phyloP scores from a whole-genome alignment of 2,329 filamentous ascomycete genomes.

The Penicillium griseofulvum region DNA sequence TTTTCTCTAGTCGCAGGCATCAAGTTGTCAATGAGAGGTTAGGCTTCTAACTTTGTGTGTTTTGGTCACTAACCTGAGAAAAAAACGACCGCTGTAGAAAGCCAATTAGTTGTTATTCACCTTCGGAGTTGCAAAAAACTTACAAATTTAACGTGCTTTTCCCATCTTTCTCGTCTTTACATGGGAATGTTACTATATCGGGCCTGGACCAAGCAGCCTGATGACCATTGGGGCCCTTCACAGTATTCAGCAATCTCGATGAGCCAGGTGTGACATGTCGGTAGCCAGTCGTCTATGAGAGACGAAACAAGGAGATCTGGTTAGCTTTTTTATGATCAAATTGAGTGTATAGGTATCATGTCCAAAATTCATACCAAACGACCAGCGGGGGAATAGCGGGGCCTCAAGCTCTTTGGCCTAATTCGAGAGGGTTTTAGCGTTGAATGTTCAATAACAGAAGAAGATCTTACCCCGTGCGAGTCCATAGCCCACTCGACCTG shows the following conservation, averaged over 20 bases:
- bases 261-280: not conserved
- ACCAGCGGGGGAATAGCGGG: not conserved
- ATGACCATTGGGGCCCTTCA: not conserved
- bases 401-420: not conserved
- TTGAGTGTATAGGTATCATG: too few species aligned
- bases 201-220: not conserved
- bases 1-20: slow-evolving; percentile 57
- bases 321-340: not conserved
- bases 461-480: not conserved
- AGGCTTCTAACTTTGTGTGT: not conserved
- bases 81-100: slow-evolving; percentile 17
- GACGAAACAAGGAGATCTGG: not conserved
- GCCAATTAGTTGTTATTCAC: not conserved
- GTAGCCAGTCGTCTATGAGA: not conserved
- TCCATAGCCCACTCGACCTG: not conserved
- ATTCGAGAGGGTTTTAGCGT: not conserved
- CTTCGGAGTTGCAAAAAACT: not conserved
- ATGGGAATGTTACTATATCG: not conserved
- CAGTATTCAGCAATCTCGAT: not conserved
- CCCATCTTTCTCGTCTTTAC: not conserved
- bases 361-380: not conserved
- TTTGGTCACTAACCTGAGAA: slow-evolving; percentile 16
- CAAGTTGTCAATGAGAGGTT: not conserved
- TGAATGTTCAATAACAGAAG: not conserved
- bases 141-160: not conserved